phyloP scores from a whole-genome alignment of 2,329 filamentous ascomycete genomes.

The Fusarium verticillioides region DNA sequence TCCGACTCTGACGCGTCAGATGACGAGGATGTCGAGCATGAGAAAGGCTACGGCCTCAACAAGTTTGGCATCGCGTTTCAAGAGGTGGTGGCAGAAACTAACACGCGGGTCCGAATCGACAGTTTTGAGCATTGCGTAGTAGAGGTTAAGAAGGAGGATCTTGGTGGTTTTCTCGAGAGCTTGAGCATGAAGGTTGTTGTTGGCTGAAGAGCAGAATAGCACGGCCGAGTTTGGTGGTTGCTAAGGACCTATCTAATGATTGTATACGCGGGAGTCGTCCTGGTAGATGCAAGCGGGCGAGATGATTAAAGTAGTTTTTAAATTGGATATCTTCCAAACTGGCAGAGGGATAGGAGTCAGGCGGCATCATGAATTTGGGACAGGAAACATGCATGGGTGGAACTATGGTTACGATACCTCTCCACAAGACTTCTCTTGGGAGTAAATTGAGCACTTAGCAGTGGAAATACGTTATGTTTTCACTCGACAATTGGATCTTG shows the following conservation, averaged over 20 bases:
- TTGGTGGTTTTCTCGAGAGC: conserved; percentile 89
- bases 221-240: background rate
- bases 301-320: conserved; percentile 8
- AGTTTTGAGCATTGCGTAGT: conserved; percentile 98
- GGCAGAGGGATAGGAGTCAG: conserved; percentile 26
- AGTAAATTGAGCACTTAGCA: background rate
- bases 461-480: background rate
- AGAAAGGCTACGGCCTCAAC: conserved; percentile 81
- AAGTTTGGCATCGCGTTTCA: conserved; percentile 96
- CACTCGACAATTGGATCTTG: background rate
- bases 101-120: conserved; percentile 88
- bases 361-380: conserved; percentile 35
- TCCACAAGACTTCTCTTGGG: conserved; percentile 14
- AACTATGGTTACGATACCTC: conserved; percentile 38
- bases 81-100: conserved; percentile 92
- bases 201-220: conserved; percentile 53
- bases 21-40: conserved; percentile 62
- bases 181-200: conserved; percentile 91
- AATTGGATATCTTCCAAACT: conserved; percentile 19
- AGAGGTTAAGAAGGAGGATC: conserved; percentile 96
- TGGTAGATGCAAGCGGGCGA: conserved; percentile 8
- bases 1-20: conserved; percentile 61
- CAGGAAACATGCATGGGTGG: conserved; percentile 30
- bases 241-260: conserved; percentile 8
- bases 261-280: conserved; percentile 12